A percentile compares a stretch with the other conserved stretches of the same genome.
These are phyloP conservation scores for Neurospora sp. DNA, from an alignment of 495 filamentous ascomycete genomes.

Conservation along the genomic window DNA sequence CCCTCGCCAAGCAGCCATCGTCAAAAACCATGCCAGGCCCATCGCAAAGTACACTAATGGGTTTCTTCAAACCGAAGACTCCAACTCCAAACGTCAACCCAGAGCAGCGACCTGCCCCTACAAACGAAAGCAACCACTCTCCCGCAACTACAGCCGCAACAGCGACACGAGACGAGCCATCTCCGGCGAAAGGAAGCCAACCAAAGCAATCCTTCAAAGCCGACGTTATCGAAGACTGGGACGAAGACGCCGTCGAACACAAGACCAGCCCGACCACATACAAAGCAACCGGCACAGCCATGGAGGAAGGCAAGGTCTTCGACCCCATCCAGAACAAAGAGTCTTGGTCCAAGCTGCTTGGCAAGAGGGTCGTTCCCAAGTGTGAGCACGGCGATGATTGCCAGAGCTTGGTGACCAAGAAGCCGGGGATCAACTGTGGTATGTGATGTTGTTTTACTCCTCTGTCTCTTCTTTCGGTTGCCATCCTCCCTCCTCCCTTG, in stretches of 20 bases:
- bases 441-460: slow-evolving; percentile 9
- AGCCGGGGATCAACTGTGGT: slow-evolving; percentile 69
- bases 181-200: neutral
- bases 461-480: neutral
- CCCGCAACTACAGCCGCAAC: neutral
- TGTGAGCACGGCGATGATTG: slow-evolving; percentile 90
- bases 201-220: neutral
- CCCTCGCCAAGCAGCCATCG: slow-evolving; percentile 24
- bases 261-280: neutral
- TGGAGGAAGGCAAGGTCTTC: slow-evolving; percentile 27
- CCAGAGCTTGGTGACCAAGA: slow-evolving; percentile 70
- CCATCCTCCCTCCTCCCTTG: neutral
- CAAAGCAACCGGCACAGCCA: neutral
- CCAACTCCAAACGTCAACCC: slow-evolving; percentile 14
- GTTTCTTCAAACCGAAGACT: slow-evolving; percentile 67
- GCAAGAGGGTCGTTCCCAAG: slow-evolving; percentile 58
- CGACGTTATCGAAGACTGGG: neutral
- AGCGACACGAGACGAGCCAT: neutral
- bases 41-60: slow-evolving; percentile 67
- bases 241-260: neutral
- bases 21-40: slow-evolving; percentile 25
- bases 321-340: slow-evolving; percentile 69
- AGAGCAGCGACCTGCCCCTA: neutral
- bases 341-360: slow-evolving; percentile 78
- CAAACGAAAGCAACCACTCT: neutral